Evolutionary conservation across 2,329 filamentous ascomycete genomes (phyloP).

Genomic region (Phaeoacremonium minimum): DNA sequence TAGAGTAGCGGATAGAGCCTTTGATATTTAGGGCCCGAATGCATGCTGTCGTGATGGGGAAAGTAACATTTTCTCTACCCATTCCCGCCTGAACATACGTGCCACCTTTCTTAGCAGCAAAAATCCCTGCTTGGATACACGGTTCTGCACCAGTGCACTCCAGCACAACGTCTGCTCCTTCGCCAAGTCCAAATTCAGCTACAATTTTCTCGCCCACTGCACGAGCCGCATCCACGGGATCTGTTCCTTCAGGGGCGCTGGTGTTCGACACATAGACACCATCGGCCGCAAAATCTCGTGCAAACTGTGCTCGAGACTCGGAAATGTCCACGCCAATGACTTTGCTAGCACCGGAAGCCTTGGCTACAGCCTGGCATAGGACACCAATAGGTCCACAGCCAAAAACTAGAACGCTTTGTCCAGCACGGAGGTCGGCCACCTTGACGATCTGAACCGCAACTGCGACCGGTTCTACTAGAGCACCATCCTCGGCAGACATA

Average conservation of each 20-base stretch:
- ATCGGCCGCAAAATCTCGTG: constrained; percentile 37
- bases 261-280: constrained; percentile 30
- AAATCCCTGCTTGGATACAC: constrained; percentile 43
- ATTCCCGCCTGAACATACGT: constrained; percentile 48
- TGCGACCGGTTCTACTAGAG: constrained; percentile 46
- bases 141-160: constrained; percentile 26
- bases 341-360: constrained; percentile 36
- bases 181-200: constrained; percentile 27
- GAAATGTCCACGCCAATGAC: constrained; percentile 44
- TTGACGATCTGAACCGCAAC: constrained; percentile 44
- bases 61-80: constrained; percentile 43
- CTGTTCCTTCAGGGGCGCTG: constrained; percentile 17
- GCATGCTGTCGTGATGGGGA: constrained; percentile 45
- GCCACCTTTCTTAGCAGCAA: constrained; percentile 37
- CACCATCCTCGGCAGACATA: constrained; percentile 44
- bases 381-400: constrained; percentile 46
- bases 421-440: constrained; percentile 29
- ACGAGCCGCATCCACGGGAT: constrained; percentile 30
- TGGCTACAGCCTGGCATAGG: constrained; percentile 38
- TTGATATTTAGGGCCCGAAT: constrained; percentile 41
- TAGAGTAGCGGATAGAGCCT: constrained; percentile 46
- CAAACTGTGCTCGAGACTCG: constrained; percentile 33
- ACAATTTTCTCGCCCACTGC: constrained; percentile 33
- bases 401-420: constrained; percentile 40
- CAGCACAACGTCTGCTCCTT: constrained; percentile 44